Conservation (phyloP, 139 green algal species). For the Edaphochlamys debaryana region DNA sequence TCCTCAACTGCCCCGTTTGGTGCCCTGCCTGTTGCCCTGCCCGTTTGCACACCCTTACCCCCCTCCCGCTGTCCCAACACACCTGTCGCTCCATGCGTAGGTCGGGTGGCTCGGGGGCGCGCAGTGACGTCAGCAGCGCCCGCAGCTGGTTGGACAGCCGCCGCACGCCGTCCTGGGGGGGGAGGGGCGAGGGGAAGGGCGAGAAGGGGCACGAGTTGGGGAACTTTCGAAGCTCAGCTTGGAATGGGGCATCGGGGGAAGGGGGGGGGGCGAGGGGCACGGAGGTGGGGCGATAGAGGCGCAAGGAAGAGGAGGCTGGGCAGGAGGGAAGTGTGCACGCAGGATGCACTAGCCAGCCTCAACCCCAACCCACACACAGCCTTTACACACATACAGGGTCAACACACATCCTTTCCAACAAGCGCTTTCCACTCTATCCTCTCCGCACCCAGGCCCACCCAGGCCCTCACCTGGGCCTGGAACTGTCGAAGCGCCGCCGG, state of each 20-base stretch:
- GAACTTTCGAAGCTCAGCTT: too few relatives aligned
- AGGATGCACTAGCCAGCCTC: not conserved
- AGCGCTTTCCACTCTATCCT: too few relatives aligned
- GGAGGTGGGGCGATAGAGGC: too few relatives aligned
- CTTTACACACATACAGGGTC: too few relatives aligned
- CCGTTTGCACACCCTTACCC: not conserved
- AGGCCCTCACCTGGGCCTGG: constrained; percentile 57
- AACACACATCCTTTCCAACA: too few relatives aligned
- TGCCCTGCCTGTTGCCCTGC: not conserved
- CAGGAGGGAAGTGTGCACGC: too few relatives aligned
- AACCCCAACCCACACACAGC: not conserved
- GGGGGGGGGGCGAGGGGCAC: too few relatives aligned
- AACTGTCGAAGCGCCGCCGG: constrained; percentile 67
- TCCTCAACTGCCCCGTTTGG: too few relatives aligned
- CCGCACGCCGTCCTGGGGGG: constrained; percentile 49
- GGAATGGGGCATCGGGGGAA: too few relatives aligned
- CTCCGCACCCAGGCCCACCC: too few relatives aligned
- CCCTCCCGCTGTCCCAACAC: not conserved
- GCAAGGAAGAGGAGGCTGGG: too few relatives aligned
- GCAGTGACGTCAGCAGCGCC: constrained; percentile 32
- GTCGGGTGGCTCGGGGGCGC: constrained; percentile 11
- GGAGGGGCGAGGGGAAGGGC: not conserved
- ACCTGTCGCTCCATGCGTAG: constrained; percentile 61
- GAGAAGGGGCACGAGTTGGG: too few relatives aligned
- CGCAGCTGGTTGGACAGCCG: constrained; percentile 63